Evolutionary conservation across 768 basidiomycete species (phyloP).

Genomic region (Boletus eberwhitei): DNA sequence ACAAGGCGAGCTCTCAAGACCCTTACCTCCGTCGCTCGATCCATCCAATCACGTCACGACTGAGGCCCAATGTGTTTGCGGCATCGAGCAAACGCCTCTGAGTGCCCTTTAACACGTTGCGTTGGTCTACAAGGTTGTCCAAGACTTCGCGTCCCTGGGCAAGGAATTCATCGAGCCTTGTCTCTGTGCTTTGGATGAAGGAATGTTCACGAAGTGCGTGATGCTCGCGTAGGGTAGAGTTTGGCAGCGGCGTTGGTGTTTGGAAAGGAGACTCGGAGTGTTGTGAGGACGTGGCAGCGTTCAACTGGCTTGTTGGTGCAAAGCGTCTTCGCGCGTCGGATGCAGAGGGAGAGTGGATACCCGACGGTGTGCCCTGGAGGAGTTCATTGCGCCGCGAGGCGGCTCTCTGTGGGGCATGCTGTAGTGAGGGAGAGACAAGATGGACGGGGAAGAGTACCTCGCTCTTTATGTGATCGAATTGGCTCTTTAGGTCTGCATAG

Average conservation of each 20-base stretch:
- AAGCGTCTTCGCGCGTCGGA: slow-evolving; percentile 68
- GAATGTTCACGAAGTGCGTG: slow-evolving; percentile 86
- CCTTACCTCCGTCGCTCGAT: slow-evolving; percentile 87
- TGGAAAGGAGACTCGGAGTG: slow-evolving; percentile 89
- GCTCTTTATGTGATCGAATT: slow-evolving; percentile 77
- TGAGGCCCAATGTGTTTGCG: slow-evolving; percentile 92
- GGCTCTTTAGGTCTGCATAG: slow-evolving; percentile 74
- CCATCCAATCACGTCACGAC: slow-evolving; percentile 94
- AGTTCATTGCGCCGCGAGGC: slow-evolving; percentile 63
- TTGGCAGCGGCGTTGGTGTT: slow-evolving; percentile 49
- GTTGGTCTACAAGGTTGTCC: slow-evolving; percentile 89
- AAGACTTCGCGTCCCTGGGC: slow-evolving; percentile 89
- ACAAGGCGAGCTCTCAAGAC: neutral
- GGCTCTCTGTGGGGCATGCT: slow-evolving; percentile 44
- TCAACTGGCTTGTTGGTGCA: slow-evolving; percentile 28
- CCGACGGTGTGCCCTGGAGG: slow-evolving; percentile 45
- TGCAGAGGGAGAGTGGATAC: slow-evolving; percentile 27
- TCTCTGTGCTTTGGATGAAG: slow-evolving; percentile 82
- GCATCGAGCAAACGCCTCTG: slow-evolving; percentile 81
- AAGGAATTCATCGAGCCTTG: slow-evolving; percentile 83
- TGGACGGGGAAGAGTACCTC: slow-evolving; percentile 34
- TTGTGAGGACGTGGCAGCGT: slow-evolving; percentile 46
- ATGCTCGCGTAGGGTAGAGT: slow-evolving; percentile 59
- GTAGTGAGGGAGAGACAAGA: neutral
- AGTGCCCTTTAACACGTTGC: slow-evolving; percentile 94